phyloP scores from a whole-genome alignment of 2,329 filamentous ascomycete species.

The Xenosphaeropsis pyriputrescens region DNA sequence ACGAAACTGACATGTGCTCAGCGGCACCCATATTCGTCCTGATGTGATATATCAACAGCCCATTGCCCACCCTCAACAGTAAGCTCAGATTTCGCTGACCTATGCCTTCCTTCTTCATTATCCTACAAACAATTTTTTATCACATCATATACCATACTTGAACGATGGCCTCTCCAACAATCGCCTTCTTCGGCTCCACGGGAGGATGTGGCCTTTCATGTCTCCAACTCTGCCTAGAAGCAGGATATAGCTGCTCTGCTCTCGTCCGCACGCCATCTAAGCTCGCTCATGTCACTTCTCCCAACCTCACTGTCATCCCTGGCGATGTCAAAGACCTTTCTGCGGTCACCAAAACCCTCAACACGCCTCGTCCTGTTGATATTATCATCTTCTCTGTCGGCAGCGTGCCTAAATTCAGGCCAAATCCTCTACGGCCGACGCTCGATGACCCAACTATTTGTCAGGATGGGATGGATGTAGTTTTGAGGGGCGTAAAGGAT shows the following conservation, averaged over 20 bases:
- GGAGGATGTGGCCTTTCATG: conserved; percentile 31
- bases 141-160: too few species aligned
- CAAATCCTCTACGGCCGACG: conserved; percentile 13
- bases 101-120: too few species aligned
- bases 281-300: conserved; percentile 18
- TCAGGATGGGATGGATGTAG: conserved; percentile 23
- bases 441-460: conserved; percentile 33
- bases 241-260: conserved; percentile 29
- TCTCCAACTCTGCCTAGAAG: conserved; percentile 28
- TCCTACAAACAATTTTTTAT: too few species aligned
- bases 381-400: conserved; percentile 33
- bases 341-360: conserved; percentile 22
- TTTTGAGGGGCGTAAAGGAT: conserved; percentile 24
- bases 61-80: too few species aligned
- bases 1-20: too few species aligned
- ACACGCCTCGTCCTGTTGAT: conserved; percentile 24
- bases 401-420: conserved; percentile 16
- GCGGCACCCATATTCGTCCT: too few species aligned
- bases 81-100: too few species aligned
- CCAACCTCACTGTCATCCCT: conserved; percentile 26
- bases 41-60: too few species aligned
- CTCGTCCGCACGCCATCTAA: conserved; percentile 34
- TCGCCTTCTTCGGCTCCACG: conserved; percentile 38
- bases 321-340: conserved; percentile 31
- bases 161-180: conserved; percentile 11